These are phyloP conservation scores for Catunica adiposa DNA, from an alignment of 2,329 filamentous ascomycete genomes.

Conservation along the genomic window DNA sequence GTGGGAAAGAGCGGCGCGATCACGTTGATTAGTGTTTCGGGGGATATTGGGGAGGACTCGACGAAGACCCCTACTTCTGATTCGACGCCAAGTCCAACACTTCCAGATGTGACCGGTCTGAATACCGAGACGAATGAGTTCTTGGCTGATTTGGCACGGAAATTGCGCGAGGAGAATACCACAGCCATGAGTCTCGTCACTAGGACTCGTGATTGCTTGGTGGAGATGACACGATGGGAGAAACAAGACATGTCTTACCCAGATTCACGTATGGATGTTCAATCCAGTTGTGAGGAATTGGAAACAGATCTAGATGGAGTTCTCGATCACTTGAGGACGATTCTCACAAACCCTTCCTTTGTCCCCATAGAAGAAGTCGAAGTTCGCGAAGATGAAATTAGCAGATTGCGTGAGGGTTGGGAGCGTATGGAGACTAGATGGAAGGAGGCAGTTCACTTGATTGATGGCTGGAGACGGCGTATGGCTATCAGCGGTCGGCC, in stretches of 20 bases:
- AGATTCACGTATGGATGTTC: conserved; percentile 16
- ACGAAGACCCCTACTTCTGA: conserved; percentile 20
- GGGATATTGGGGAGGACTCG: conserved; percentile 33
- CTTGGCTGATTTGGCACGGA: conserved; percentile 66
- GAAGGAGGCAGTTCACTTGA: conserved; percentile 76
- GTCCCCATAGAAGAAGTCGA: conserved; percentile 90
- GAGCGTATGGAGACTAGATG: conserved; percentile 85
- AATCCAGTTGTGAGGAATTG: conserved; percentile 44
- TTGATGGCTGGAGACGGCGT: conserved; percentile 78
- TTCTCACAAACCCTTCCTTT: conserved; percentile 91
- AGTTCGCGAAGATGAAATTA: conserved; percentile 80
- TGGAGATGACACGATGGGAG: conserved; percentile 48
- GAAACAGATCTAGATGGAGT: conserved; percentile 58
- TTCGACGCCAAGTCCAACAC: conserved; percentile 26
- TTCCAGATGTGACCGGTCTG: conserved; percentile 37
- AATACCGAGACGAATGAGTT: conserved; percentile 83
- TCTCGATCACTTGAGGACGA: conserved; percentile 61
- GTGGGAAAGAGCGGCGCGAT: conserved; percentile 37
- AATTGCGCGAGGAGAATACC: conserved; percentile 84
- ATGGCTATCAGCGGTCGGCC: conserved; percentile 56
- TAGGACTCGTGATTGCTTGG: conserved; percentile 53
- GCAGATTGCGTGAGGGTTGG: conserved; percentile 67
- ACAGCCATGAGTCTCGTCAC: conserved; percentile 55
- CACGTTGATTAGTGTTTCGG: conserved; percentile 39
- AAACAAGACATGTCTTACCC: conserved; percentile 19